These are phyloP conservation scores for Scedosporium minutisporum DNA, from an alignment of 2,329 filamentous ascomycete species.

Conservation along the genomic window DNA sequence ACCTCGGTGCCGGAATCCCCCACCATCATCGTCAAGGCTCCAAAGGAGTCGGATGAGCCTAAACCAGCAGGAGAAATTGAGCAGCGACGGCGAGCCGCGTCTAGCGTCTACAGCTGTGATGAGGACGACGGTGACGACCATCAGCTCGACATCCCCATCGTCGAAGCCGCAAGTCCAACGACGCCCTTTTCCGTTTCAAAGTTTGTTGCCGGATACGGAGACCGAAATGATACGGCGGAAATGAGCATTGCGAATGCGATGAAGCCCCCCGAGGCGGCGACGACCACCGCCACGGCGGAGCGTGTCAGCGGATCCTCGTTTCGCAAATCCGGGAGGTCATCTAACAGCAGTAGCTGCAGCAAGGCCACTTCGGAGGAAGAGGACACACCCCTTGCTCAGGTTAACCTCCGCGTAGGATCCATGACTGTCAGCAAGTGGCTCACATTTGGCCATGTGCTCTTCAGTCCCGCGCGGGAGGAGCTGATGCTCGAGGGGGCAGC, in stretches of 20 bases:
- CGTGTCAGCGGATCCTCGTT: slow-evolving; percentile 14
- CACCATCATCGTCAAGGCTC: not conserved
- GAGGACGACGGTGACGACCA: not conserved
- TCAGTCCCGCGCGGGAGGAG: slow-evolving; percentile 69
- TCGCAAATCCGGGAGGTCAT: slow-evolving; percentile 24
- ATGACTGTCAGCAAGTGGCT: slow-evolving; percentile 85
- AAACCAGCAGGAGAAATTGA: not conserved
- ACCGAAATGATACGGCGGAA: slow-evolving; percentile 13
- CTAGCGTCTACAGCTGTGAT: slow-evolving; percentile 4
- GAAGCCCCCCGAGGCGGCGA: not conserved
- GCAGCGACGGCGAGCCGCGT: not conserved
- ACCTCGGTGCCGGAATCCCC: not conserved
- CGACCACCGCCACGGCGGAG: not conserved
- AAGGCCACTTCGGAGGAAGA: slow-evolving; percentile 35
- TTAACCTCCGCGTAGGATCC: slow-evolving; percentile 69
- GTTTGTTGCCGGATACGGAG: slow-evolving; percentile 16
- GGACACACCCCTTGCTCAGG: slow-evolving; percentile 56
- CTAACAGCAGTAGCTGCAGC: slow-evolving; percentile 33
- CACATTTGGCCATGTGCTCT: slow-evolving; percentile 73
- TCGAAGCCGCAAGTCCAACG: slow-evolving; percentile 23
- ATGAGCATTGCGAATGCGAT: slow-evolving; percentile 21
- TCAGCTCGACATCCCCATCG: not conserved
- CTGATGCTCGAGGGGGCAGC: slow-evolving; percentile 33
- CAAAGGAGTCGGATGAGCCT: not conserved
- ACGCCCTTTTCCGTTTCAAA: slow-evolving; percentile 34